Evolutionary conservation across 306 rosid species (phyloP).

Genomic region (Lagenaria siceraria): DNA sequence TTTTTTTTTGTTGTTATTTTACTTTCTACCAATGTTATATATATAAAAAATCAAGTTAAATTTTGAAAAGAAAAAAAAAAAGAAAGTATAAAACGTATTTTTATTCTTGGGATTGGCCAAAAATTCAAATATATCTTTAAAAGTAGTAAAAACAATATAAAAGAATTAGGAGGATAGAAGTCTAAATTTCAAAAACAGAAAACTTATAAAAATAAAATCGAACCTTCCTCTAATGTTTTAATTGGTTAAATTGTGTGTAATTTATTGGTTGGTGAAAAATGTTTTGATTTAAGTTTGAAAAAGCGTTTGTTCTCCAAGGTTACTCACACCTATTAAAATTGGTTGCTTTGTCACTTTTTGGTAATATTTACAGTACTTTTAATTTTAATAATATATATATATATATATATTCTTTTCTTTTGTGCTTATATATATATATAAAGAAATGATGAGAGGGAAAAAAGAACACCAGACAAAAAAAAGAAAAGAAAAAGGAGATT

Average conservation of each 20-base stretch:
- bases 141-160: too few species aligned
- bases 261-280: not conserved
- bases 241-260: not conserved
- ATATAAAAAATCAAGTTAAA: too few species aligned
- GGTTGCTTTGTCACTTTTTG: not conserved
- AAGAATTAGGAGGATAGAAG: too few species aligned
- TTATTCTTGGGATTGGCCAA: too few species aligned
- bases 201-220: too few species aligned
- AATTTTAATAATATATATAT: not conserved
- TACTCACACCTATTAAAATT: not conserved
- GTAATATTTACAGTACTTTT: not conserved
- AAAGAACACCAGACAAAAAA: not conserved
- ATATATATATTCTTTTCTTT: not conserved
- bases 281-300: not conserved
- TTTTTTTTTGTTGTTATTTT: too few species aligned
- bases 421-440: not conserved
- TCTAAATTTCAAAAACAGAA: too few species aligned
- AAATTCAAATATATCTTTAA: too few species aligned
- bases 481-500: not conserved
- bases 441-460: not conserved
- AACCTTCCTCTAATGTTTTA: not conserved
- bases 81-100: too few species aligned
- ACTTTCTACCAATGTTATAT: too few species aligned
- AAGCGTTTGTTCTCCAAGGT: not conserved
- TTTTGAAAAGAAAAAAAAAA: too few species aligned